A percentile compares a stretch with the other conserved stretches of the same genome.
These are phyloP conservation scores for Suillus clintonianus DNA, from an alignment of 768 basidiomycete species.

Conservation along the genomic window DNA sequence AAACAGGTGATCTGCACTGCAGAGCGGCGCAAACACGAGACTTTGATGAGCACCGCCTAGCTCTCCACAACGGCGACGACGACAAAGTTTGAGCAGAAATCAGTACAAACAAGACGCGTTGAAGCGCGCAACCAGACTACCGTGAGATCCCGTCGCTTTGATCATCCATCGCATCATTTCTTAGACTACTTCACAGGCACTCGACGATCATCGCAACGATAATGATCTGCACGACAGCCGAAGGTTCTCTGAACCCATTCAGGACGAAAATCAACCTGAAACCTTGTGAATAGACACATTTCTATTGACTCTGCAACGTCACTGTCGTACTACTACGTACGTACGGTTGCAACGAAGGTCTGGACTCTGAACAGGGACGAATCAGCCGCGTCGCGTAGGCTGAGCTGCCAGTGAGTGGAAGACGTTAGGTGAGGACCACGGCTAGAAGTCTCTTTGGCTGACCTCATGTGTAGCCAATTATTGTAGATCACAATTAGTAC, in stretches of 20 bases:
- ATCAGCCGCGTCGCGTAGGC: no score
- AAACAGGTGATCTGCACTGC: not conserved
- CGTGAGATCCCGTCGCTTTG: not conserved
- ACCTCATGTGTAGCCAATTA: not conserved
- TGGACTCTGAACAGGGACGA: not conserved
- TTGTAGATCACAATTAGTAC: not conserved
- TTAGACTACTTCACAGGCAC: not conserved
- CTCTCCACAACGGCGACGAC: not conserved
- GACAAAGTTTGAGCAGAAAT: not conserved
- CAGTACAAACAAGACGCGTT: not conserved
- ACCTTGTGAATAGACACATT: not conserved
- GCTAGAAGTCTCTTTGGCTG: not conserved
- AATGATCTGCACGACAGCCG: not conserved
- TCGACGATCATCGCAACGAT: not conserved
- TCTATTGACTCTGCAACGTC: not conserved
- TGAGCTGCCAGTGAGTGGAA: no score
- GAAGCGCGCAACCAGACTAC: not conserved
- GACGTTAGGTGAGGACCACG: not conserved
- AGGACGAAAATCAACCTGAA: not conserved
- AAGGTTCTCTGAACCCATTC: not conserved
- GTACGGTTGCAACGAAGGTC: not conserved
- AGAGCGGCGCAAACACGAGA: not conserved
- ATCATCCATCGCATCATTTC: not conserved
- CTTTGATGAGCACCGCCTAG: not conserved
- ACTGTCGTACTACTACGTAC: not conserved